These are phyloP conservation scores for Lecanosticta acicola DNA, from an alignment of 2,329 filamentous ascomycete genomes.

Conservation along the genomic window DNA sequence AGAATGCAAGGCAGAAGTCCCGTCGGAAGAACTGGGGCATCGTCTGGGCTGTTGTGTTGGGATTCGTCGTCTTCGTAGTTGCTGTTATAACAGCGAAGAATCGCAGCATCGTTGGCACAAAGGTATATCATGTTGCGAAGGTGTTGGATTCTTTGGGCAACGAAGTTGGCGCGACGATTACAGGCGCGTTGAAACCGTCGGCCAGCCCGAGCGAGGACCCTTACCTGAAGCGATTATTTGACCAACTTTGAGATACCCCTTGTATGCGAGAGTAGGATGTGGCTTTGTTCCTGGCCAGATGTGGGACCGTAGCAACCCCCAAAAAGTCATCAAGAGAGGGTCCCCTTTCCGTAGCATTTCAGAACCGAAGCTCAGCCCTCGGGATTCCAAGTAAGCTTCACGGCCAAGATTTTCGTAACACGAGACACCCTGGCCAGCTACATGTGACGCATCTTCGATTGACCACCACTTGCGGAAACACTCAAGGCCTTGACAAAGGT, in stretches of 20 bases:
- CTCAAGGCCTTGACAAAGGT: no score
- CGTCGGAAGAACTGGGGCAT: constrained; percentile 35
- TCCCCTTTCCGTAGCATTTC: no score
- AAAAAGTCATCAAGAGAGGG: no score
- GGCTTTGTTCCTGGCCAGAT: no score
- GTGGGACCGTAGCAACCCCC: no score
- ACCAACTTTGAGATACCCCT: constrained; percentile 19
- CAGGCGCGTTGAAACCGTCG: constrained; percentile 14
- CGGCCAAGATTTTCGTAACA: no score
- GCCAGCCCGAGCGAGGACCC: constrained; percentile 24
- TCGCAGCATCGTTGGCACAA: constrained; percentile 19
- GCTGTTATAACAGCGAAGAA: constrained; percentile 26
- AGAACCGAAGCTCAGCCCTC: no score
- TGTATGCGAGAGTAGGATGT: neutral
- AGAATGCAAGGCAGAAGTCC: constrained; percentile 62
- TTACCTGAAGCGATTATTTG: constrained; percentile 28
- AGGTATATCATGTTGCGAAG: constrained; percentile 15
- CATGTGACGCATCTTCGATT: no score
- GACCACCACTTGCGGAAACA: no score
- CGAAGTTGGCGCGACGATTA: constrained; percentile 17
- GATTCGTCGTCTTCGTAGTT: constrained; percentile 22
- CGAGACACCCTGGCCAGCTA: no score
- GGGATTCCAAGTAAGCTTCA: no score
- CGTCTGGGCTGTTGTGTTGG: constrained; percentile 24
- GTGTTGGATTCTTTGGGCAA: constrained; percentile 18